phyloP scores from a whole-genome alignment of 306 rosid species.

The Acacia crassicarpa region DNA sequence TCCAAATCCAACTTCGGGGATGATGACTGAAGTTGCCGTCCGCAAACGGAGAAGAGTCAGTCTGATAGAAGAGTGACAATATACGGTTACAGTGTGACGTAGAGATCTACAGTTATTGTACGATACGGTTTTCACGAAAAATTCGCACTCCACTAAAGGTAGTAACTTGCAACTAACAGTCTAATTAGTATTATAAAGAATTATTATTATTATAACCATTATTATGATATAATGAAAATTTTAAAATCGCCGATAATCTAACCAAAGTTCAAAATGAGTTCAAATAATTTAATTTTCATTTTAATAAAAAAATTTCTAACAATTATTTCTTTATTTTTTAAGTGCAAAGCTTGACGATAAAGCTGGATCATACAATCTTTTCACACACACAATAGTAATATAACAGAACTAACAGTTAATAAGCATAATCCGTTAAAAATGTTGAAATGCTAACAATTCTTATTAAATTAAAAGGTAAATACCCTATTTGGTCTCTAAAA shows the following conservation, averaged over 20 bases:
- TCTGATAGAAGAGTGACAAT: not conserved
- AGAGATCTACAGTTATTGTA: not conserved
- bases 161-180: not conserved
- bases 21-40: not conserved
- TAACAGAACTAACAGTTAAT: too few species aligned
- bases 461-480: too few species aligned
- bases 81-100: not conserved
- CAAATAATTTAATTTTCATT: not conserved
- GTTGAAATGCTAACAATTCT: not conserved
- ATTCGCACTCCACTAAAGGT: not conserved
- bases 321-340: too few species aligned
- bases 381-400: too few species aligned
- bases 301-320: too few species aligned
- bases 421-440: not conserved
- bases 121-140: conserved; percentile 1
- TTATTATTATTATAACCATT: not conserved
- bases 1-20: conserved; percentile 35
- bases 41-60: not conserved
- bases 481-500: too few species aligned
- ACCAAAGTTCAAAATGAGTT: not conserved
- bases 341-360: too few species aligned
- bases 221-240: too few species aligned
- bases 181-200: too few species aligned
- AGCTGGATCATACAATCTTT: too few species aligned
- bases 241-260: not conserved